These are phyloP conservation scores for Aspergillus pseudotamarii DNA, from an alignment of 2,329 filamentous ascomycete species.

Conservation along the genomic window DNA sequence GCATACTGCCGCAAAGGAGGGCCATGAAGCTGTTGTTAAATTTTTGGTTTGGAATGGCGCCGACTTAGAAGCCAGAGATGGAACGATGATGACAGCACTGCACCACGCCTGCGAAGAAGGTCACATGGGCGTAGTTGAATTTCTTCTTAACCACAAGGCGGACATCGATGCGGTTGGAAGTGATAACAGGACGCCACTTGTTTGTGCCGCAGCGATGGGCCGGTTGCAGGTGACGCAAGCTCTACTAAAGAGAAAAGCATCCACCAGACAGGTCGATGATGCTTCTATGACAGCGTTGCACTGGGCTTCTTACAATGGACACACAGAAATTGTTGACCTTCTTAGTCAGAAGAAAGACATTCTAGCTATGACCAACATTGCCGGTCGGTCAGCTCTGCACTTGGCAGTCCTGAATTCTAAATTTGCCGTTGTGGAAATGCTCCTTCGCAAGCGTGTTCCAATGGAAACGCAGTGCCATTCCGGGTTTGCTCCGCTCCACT, in stretches of 20 bases:
- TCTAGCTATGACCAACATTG: constrained; percentile 29
- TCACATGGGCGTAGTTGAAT: constrained; percentile 27
- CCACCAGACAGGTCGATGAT: constrained; percentile 30
- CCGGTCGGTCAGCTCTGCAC: constrained; percentile 40
- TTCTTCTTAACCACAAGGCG: constrained; percentile 37
- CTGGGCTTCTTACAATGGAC: constrained; percentile 43
- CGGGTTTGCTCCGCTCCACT: constrained; percentile 39
- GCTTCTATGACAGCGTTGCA: constrained; percentile 42
- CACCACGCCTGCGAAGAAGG: constrained; percentile 40
- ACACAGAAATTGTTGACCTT: constrained; percentile 38
- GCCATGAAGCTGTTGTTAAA: constrained; percentile 35
- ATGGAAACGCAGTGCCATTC: constrained; percentile 34
- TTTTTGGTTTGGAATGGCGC: constrained; percentile 37
- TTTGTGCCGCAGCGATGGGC: constrained; percentile 39
- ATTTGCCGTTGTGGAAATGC: constrained; percentile 41
- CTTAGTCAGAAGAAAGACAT: constrained; percentile 34
- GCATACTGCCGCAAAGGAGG: constrained; percentile 37
- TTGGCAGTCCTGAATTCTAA: constrained; percentile 38
- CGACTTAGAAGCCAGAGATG: constrained; percentile 41
- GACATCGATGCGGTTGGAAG: constrained; percentile 35
- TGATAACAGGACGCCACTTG: constrained; percentile 39
- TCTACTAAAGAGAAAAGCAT: constrained; percentile 37
- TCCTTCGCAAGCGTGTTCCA: constrained; percentile 36
- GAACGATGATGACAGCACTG: constrained; percentile 38
- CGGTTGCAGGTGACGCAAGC: constrained; percentile 29